phyloP scores from a whole-genome alignment of 2,329 filamentous ascomycete genomes.

The Aspergillus clavatus region DNA sequence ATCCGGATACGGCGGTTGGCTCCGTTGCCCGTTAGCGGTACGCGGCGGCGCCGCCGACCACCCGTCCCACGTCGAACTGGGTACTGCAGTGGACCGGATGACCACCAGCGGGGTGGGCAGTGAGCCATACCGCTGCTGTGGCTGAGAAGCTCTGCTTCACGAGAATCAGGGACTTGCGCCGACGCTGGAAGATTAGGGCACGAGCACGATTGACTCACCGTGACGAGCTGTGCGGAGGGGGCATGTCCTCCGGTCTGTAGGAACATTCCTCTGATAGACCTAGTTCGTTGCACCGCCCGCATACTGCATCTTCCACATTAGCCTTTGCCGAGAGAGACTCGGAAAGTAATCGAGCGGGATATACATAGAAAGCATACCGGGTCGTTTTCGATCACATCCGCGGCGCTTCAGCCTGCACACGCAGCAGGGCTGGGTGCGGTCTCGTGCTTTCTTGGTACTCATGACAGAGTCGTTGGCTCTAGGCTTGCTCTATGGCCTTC shows the following conservation, averaged over 20 bases:
- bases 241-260: slow-evolving; percentile 11
- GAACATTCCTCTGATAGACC: slow-evolving; percentile 6
- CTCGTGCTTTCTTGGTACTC: not conserved
- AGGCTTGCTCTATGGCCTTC: not conserved
- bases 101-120: not conserved
- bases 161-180: no score
- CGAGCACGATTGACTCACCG: slow-evolving; percentile 3
- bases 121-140: not conserved
- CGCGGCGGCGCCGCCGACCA: not conserved
- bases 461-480: not conserved
- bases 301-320: slow-evolving; percentile 3
- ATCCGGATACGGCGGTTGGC: not conserved
- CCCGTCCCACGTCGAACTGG: not conserved
- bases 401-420: slow-evolving; percentile 1
- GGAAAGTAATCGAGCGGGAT: not conserved
- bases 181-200: no score
- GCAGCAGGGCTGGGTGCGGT: not conserved
- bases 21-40: not conserved
- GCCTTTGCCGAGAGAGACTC: no score
- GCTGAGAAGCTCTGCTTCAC: not conserved
- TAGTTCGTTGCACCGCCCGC: slow-evolving; percentile 2
- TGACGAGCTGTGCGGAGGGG: not conserved
- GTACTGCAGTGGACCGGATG: not conserved
- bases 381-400: slow-evolving; percentile 1
- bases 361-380: no score